phyloP scores from a whole-genome alignment of 2,329 filamentous ascomycete genomes.

The Aspergillus sp. region DNA sequence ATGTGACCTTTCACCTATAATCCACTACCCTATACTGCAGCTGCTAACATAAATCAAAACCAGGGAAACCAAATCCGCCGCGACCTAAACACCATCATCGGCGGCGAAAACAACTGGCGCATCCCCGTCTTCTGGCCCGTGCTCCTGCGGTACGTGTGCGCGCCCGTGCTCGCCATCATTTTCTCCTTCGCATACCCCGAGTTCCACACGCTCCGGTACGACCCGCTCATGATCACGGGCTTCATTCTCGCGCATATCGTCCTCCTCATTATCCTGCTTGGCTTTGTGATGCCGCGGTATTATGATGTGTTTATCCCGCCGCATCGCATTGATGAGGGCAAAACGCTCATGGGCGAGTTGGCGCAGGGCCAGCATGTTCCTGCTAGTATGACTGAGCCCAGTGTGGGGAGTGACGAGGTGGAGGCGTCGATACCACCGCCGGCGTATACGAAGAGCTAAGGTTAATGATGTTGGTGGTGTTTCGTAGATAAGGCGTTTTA shows the following conservation, averaged over 20 bases:
- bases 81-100: constrained; percentile 57
- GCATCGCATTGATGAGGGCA: constrained; percentile 48
- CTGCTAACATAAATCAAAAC: constrained; percentile 1
- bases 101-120: constrained; percentile 56
- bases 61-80: constrained; percentile 57
- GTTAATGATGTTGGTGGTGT: background rate
- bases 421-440: background rate
- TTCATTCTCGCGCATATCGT: constrained; percentile 51
- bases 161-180: constrained; percentile 53
- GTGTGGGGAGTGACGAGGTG: too few relatives aligned
- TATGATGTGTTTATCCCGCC: constrained; percentile 55
- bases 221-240: constrained; percentile 53
- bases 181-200: constrained; percentile 54
- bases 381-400: background rate
- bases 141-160: constrained; percentile 52
- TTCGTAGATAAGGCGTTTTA: background rate
- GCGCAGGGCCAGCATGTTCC: background rate
- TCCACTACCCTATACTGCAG: too few relatives aligned
- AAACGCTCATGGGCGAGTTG: background rate
- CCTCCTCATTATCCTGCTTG: constrained; percentile 49
- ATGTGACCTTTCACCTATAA: constrained; percentile 25
- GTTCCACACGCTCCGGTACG: constrained; percentile 50
- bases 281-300: constrained; percentile 55
- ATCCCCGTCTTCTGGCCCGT: constrained; percentile 55
- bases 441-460: background rate